A percentile compares a stretch with the other conserved stretches of the same genome.
Evolutionary conservation across 176 grass and related monocot species (phyloP).

Genomic region (Oryza meyeriana): DNA sequence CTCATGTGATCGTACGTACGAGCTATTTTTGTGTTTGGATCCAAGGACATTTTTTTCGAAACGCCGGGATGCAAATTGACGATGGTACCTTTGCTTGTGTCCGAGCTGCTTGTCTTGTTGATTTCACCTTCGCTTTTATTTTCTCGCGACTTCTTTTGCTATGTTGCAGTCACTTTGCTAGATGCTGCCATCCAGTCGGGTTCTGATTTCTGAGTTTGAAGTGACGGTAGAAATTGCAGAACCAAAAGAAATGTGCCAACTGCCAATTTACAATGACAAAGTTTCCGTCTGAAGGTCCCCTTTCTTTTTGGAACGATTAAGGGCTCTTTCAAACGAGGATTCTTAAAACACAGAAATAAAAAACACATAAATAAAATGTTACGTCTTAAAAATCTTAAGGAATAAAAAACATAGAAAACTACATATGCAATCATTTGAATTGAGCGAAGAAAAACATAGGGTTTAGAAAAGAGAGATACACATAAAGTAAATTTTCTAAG

Average conservation of each 20-base stretch:
- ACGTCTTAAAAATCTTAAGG: no score
- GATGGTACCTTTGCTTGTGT: background rate
- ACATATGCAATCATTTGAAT: no score
- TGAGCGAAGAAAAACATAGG: no score
- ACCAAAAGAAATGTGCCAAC: constrained; percentile 10
- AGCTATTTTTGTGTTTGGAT: background rate
- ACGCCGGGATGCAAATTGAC: background rate
- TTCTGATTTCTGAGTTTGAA: background rate
- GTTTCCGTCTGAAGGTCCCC: background rate
- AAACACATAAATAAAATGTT: no score
- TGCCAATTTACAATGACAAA: background rate
- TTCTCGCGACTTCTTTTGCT: background rate
- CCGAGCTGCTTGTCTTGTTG: background rate
- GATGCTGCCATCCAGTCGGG: background rate
- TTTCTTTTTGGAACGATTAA: background rate
- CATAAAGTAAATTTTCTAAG: no score
- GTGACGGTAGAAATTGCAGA: background rate
- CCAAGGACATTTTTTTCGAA: background rate
- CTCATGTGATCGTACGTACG: background rate
- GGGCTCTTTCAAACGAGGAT: no score
- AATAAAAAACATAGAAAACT: no score
- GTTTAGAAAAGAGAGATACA: no score
- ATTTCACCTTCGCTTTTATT: constrained; percentile 7
- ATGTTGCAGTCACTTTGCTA: background rate
- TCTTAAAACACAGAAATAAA: no score